Conservation (phyloP, 2,329 filamentous ascomycete species). For the Neofusicoccum umdonicola region DNA sequence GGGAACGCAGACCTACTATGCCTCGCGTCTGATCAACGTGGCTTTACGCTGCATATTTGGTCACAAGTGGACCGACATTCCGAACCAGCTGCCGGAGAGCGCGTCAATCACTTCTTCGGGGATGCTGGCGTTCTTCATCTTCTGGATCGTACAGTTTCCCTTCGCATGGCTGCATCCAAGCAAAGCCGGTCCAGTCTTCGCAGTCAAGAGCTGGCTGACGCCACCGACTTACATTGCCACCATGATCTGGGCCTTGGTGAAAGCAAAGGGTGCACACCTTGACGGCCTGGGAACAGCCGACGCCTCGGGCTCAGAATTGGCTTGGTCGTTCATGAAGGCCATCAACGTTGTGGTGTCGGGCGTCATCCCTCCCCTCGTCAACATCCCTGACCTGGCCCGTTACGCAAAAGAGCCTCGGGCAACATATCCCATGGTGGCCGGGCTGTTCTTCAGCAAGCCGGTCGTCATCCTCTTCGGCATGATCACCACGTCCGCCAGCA, state of each 20-base stretch:
- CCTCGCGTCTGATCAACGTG: constrained; percentile 25
- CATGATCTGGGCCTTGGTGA: background rate
- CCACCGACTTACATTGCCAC: background rate
- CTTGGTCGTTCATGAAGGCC: background rate
- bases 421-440: constrained; percentile 26
- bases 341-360: constrained; percentile 19
- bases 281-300: background rate
- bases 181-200: background rate
- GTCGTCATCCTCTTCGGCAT: constrained; percentile 39
- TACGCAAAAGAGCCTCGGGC: constrained; percentile 27
- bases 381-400: constrained; percentile 38
- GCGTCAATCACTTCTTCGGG: constrained; percentile 40
- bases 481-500: constrained; percentile 33
- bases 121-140: constrained; percentile 35
- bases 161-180: constrained; percentile 30
- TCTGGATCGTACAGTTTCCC: constrained; percentile 30
- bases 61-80: constrained; percentile 37
- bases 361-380: constrained; percentile 29
- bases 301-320: background rate
- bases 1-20: constrained; percentile 20
- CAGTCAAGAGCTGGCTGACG: background rate
- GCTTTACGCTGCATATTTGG: constrained; percentile 33
- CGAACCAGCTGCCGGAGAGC: constrained; percentile 37
- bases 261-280: background rate
- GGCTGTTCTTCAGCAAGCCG: constrained; percentile 36